Evolutionary conservation across 1,284 basidiomycete species (phyloP).

Genomic region (Pseudozyma sp.): DNA sequence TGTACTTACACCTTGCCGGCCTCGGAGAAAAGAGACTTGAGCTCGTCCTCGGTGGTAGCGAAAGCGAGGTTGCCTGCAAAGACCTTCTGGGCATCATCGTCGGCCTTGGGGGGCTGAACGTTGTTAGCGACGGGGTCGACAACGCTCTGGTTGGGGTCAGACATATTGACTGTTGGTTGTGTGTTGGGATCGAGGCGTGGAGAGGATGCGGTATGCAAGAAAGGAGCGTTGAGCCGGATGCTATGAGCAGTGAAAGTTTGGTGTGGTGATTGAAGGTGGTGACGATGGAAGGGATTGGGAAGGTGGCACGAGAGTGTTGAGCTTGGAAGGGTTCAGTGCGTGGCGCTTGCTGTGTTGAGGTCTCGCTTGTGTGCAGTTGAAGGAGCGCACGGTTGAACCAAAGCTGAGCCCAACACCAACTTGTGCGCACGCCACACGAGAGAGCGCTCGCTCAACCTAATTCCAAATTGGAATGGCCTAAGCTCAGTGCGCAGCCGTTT

Average conservation of each 20-base stretch:
- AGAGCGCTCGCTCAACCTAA: conserved; percentile 16
- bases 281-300: conserved; percentile 7
- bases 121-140: conserved; percentile 50
- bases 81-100: conserved; percentile 49
- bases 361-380: conserved; percentile 1
- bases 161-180: conserved; percentile 20
- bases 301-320: conserved; percentile 11
- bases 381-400: not conserved
- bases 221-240: not conserved
- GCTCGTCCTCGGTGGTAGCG: conserved; percentile 62
- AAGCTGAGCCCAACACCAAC: conserved; percentile 1
- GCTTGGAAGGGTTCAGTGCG: conserved; percentile 14
- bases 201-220: not conserved
- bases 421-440: conserved; percentile 9
- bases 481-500: too few species aligned
- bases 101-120: conserved; percentile 27
- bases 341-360: conserved; percentile 1
- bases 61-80: conserved; percentile 62
- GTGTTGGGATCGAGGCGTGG: not conserved
- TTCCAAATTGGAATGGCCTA: too few species aligned
- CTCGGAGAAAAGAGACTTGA: conserved; percentile 59
- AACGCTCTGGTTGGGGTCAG: conserved; percentile 51
- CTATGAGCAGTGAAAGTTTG: not conserved
- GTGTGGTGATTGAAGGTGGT: not conserved
- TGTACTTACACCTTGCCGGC: conserved; percentile 59